phyloP scores from a whole-genome alignment of 192 early-diverging fungal genomes.

The Geosiphon pyriformis region DNA sequence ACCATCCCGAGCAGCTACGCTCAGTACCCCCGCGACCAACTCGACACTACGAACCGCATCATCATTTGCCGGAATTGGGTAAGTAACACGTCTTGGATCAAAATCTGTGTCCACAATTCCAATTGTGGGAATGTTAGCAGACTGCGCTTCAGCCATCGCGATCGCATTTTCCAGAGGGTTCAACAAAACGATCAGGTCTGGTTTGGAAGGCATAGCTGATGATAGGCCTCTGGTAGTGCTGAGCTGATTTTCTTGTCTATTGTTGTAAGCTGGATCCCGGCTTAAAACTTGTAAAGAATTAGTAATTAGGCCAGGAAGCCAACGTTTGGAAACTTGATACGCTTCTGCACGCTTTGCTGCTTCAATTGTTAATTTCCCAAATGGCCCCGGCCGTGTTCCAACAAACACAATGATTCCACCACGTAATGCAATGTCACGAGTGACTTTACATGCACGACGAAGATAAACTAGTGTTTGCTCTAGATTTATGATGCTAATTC shows the following conservation, averaged over 20 bases:
- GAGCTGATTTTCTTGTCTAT: conserved; percentile 36
- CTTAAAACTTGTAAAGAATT: conserved; percentile 72
- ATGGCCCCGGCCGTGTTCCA: conserved; percentile 65
- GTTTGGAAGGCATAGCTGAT: conserved; percentile 67
- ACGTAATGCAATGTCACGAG: conserved; percentile 59
- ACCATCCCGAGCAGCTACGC: conserved; percentile 65
- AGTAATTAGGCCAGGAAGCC: conserved; percentile 86
- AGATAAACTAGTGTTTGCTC: conserved; percentile 84
- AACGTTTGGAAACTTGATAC: conserved; percentile 74
- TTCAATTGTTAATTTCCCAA: conserved; percentile 60
- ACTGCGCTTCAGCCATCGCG: conserved; percentile 75
- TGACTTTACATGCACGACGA: conserved; percentile 72
- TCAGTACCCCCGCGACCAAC: conserved; percentile 76
- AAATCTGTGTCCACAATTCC: conserved; percentile 90
- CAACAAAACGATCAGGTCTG: conserved; percentile 78
- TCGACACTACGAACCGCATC: conserved; percentile 74
- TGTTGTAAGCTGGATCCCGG: conserved; percentile 44
- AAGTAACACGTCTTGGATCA: conserved; percentile 78
- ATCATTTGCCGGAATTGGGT: conserved; percentile 94
- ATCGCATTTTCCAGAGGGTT: conserved; percentile 77
- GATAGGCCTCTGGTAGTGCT: no score
- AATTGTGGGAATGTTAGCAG: conserved; percentile 78
- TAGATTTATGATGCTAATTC: conserved; percentile 90
- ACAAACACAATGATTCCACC: conserved; percentile 86
- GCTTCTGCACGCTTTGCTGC: conserved; percentile 71